Evolutionary conservation across 345 rosid genomes (phyloP), one percentile per base, ranked within the genome.

Genomic region (Arabidopsis thaliana): DNA sequence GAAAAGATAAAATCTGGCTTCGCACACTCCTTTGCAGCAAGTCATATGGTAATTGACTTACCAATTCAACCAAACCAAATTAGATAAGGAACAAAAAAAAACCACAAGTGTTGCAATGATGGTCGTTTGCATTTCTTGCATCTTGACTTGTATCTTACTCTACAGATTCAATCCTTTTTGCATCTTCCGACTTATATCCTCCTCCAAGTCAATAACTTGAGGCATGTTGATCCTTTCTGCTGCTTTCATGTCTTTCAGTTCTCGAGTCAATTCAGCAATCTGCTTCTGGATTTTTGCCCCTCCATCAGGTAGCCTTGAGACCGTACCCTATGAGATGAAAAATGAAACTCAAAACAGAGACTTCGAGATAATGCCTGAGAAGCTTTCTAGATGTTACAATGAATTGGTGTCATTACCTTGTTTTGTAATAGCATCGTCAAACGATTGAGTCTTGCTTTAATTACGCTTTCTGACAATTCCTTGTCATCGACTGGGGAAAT

Each of bases 221-320:
- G 76, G 46, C 45, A 36, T 64, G 65, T 76, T 77, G 0, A 69
- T 33, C 67, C 40, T 60, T 48, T 74, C 65, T 16, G 82, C 85
- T 77, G 75, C 80, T 56, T 68, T 84, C 8, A 83, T 68, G 69
- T 77, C 83, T 46, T 78, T 23, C 4, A 95, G 97, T 84, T 90
- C 91, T 25, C 28, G 68, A 48, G 85, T 85, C 81, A 92, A 45
- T 55, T 86, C 93, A 1, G 76, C 73, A 48, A 95, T 87, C 83
- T 92, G 90, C 77, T 85, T 87, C 73, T 81, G 86, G 55, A 92
- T 34, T 72, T 85, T 92, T 3, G 80, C 88, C 59, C 99, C 99
- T 75, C 81, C 79, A 71, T 95, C 99, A 2, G 99, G 94, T 68
- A 95, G 76, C 65, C 82, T 89, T 38, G 93, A 84, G 20, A 92